Evolutionary conservation across 768 basidiomycete species (phyloP).

Genomic region (Pulveroboletus sp.): DNA sequence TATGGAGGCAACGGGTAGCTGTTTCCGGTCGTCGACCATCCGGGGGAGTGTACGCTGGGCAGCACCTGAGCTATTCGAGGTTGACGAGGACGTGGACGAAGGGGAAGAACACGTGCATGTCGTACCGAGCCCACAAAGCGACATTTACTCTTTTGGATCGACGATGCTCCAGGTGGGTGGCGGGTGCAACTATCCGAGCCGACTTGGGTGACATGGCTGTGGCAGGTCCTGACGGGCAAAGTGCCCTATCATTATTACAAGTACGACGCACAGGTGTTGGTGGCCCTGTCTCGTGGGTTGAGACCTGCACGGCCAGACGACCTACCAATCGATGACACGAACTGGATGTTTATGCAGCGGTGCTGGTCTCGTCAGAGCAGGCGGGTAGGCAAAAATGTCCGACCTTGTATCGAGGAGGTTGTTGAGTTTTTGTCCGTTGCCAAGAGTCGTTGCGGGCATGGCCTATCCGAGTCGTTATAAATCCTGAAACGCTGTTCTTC

Average conservation of each 20-base stretch:
- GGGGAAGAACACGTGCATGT: slow-evolving; percentile 2
- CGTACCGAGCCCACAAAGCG: slow-evolving; percentile 28
- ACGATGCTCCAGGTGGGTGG: slow-evolving; percentile 28
- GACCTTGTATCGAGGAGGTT: slow-evolving; percentile 17
- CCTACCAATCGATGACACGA: not conserved
- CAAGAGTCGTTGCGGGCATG: not conserved
- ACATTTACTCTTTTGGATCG: slow-evolving; percentile 43
- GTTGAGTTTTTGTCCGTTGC: slow-evolving; percentile 17
- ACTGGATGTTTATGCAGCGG: slow-evolving; percentile 20
- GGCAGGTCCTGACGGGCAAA: slow-evolving; percentile 27
- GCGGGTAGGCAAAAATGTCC: not conserved
- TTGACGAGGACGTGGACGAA: slow-evolving; percentile 26
- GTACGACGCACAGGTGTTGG: slow-evolving; percentile 22
- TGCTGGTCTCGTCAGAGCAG: slow-evolving; percentile 27
- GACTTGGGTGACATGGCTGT: not conserved
- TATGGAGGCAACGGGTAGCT: slow-evolving; percentile 19
- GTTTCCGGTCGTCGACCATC: slow-evolving; percentile 31
- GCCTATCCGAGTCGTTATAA: not conserved
- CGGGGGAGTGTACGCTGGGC: slow-evolving; percentile 49
- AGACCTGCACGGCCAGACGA: slow-evolving; percentile 8
- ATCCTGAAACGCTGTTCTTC: too few relatives aligned
- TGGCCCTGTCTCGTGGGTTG: slow-evolving; percentile 14
- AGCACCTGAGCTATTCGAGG: slow-evolving; percentile 39
- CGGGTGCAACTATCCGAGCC: not conserved
- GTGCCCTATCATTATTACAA: slow-evolving; percentile 24